Percentiles rank a stretch among this genome's conserved stretches.
phyloP scores from a whole-genome alignment of 1,139 yeast genomes.

The Blastobotrys buckinghamii region DNA sequence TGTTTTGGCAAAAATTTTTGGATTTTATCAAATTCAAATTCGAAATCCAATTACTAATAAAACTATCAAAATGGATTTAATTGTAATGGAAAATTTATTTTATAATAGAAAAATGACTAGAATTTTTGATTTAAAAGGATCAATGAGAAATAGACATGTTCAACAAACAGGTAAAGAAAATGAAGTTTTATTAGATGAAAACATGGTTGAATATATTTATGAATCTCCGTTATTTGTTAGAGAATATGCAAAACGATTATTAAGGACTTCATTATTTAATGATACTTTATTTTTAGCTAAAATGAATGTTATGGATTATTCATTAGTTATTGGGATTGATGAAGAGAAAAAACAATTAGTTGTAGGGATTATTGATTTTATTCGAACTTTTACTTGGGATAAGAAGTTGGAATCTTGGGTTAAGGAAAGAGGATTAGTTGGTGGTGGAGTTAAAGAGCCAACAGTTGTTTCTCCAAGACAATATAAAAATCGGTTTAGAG shows the following conservation, averaged over 20 bases:
- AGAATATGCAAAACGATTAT: constrained; percentile 80
- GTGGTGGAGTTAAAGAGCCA: constrained; percentile 86
- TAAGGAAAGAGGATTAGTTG: constrained; percentile 83
- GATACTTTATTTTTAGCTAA: constrained; percentile 92
- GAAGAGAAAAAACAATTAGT: constrained; percentile 62
- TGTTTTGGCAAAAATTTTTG: constrained; percentile 89
- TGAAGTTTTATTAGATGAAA: constrained; percentile 91
- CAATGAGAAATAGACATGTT: constrained; percentile 96
- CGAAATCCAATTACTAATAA: constrained; percentile 72
- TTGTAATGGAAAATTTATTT: constrained; percentile 93
- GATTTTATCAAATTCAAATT: constrained; percentile 89
- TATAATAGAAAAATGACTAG: constrained; percentile 78
- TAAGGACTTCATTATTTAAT: constrained; percentile 87
- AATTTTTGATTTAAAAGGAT: constrained; percentile 93
- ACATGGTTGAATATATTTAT: constrained; percentile 95
- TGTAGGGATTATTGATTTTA: constrained; percentile 90
- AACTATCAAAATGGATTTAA: constrained; percentile 77
- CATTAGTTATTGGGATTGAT: constrained; percentile 88
- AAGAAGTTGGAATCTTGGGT: constrained; percentile 98
- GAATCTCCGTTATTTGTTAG: constrained; percentile 93
- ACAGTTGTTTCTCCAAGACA: constrained; percentile 96
- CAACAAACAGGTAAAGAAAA: constrained; percentile 94
- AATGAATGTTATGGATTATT: constrained; percentile 99
- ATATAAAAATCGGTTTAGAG: constrained; percentile 87
- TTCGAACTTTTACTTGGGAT: constrained; percentile 97